These are phyloP conservation scores for Yamadazyma philogaea DNA, from an alignment of 805 yeast genomes.

Conservation along the genomic window DNA sequence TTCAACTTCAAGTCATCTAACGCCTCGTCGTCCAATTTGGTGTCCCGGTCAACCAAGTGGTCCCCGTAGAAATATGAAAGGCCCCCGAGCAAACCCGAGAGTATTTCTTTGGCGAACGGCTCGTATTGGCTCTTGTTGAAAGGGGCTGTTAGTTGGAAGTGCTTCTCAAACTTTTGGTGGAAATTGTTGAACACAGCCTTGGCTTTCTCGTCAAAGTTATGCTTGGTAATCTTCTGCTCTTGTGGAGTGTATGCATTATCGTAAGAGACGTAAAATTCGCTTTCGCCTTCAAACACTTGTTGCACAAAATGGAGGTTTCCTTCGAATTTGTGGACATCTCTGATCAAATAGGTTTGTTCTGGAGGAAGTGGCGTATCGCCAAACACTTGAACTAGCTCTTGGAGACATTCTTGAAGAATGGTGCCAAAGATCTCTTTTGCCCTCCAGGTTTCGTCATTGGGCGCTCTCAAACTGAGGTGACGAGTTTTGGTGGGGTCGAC, in stretches of 20 bases:
- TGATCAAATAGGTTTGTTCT: slow-evolving; percentile 49
- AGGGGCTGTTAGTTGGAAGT: slow-evolving; percentile 54
- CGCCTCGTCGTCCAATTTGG: slow-evolving; percentile 65
- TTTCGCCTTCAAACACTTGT: slow-evolving; percentile 66
- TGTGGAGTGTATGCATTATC: slow-evolving; percentile 43
- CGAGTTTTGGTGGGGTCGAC: slow-evolving; percentile 61
- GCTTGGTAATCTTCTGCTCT: slow-evolving; percentile 35
- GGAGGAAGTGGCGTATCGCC: slow-evolving; percentile 38
- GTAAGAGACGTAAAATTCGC: slow-evolving; percentile 71
- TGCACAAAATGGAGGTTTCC: slow-evolving; percentile 84
- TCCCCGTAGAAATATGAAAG: slow-evolving; percentile 85
- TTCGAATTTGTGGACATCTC: slow-evolving; percentile 55
- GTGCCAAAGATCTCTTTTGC: slow-evolving; percentile 74
- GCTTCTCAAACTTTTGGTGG: slow-evolving; percentile 49
- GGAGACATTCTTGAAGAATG: slow-evolving; percentile 66
- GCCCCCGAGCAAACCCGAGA: slow-evolving; percentile 87
- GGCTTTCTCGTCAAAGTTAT: slow-evolving; percentile 35
- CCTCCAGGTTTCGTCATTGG: slow-evolving; percentile 70
- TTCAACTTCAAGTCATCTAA: slow-evolving; percentile 43
- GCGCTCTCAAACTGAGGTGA: slow-evolving; percentile 66
- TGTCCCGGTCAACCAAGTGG: slow-evolving; percentile 71
- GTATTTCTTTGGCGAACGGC: slow-evolving; percentile 68
- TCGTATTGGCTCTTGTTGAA: slow-evolving; percentile 43
- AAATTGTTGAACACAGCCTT: slow-evolving; percentile 34
- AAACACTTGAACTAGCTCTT: slow-evolving; percentile 34